Evolutionary conservation across 2,329 filamentous ascomycete genomes (phyloP), one percentile per base, ranked within the genome.

Genomic region (Colletotrichum destructivum): DNA sequence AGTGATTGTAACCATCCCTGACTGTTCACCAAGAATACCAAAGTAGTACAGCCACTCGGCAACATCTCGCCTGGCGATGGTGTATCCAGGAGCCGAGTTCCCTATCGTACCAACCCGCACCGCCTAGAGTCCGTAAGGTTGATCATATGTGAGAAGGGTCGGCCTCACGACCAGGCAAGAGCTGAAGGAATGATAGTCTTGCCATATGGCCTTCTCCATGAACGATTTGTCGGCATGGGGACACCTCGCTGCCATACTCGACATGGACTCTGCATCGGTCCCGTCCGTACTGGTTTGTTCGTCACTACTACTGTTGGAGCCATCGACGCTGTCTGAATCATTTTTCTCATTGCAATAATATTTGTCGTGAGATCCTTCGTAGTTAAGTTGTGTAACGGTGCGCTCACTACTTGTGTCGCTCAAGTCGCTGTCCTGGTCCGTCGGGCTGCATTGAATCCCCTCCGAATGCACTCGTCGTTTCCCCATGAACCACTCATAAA

Each of bases 151-250:
- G 31, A 66, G 52, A 11, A 66, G 46, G 7, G 42, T 66, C 3
- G 63, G 63, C 12, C 63, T 40, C 7, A 66, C 63, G 18, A 66
- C 21, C 18, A 63, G 49, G 12, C 49, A 52, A 42, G 61, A 63
- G 51, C 49, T 54, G 38, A 52, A 63, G 21, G 13, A 44, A 59
- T 54, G 38, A 18, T 55, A 35, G 23, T 46, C 15, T 7, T 46
- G 57, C 21, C 35, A 31, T 15, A 55, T 46, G 16, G 35, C 5
- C 21, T 23, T 16, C 35, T 63, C 61, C 61, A 55, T 55, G 21
- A 23, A 38, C 4, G 13, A 26, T 40, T 55, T 54, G 61, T 63
- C 61, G 16, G 40, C 21, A 18, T 63, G 16, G 13, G 61, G 49
- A 16, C 49, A 44, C 12, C 61, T 26, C 2, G 23, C 9, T 21